Conservation (phyloP, 805 yeast species). For the Pichia pseudocactophila region DNA sequence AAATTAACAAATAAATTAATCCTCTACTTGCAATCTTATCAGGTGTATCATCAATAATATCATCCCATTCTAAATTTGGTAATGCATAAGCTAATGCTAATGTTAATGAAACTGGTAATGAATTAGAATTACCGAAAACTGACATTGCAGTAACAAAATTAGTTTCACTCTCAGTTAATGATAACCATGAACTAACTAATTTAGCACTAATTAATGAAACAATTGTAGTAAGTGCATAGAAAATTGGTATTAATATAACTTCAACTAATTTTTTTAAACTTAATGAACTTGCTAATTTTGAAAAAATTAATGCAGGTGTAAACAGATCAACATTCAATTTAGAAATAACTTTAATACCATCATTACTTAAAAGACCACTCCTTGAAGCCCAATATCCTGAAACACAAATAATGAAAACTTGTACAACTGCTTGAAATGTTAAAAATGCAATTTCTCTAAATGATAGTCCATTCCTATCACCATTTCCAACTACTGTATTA, state of each 20-base stretch:
- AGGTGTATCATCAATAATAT: conserved; percentile 52
- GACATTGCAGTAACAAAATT: conserved; percentile 96
- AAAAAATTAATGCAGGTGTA: conserved; percentile 91
- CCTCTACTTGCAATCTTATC: conserved; percentile 75
- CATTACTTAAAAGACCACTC: conserved; percentile 55
- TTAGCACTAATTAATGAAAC: conserved; percentile 61
- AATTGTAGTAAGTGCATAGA: conserved; percentile 74
- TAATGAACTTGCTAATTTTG: conserved; percentile 60
- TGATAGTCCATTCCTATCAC: conserved; percentile 12
- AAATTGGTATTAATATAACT: conserved; percentile 73
- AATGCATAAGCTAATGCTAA: conserved; percentile 68
- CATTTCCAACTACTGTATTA: neutral
- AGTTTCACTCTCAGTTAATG: conserved; percentile 63
- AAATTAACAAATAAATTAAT: conserved; percentile 59
- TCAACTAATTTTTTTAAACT: conserved; percentile 72
- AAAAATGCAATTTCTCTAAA: conserved; percentile 42
- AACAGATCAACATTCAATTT: conserved; percentile 80
- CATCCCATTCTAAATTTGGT: conserved; percentile 72
- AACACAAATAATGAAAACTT: conserved; percentile 78
- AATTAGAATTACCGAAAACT: conserved; percentile 92
- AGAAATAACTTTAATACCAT: conserved; percentile 71
- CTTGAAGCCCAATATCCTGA: conserved; percentile 84
- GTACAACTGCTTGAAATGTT: conserved; percentile 85
- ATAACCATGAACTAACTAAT: conserved; percentile 41
- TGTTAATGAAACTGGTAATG: conserved; percentile 86